These are phyloP conservation scores for Flaveria floridana DNA, from an alignment of 140 eudicot species.

Conservation along the genomic window DNA sequence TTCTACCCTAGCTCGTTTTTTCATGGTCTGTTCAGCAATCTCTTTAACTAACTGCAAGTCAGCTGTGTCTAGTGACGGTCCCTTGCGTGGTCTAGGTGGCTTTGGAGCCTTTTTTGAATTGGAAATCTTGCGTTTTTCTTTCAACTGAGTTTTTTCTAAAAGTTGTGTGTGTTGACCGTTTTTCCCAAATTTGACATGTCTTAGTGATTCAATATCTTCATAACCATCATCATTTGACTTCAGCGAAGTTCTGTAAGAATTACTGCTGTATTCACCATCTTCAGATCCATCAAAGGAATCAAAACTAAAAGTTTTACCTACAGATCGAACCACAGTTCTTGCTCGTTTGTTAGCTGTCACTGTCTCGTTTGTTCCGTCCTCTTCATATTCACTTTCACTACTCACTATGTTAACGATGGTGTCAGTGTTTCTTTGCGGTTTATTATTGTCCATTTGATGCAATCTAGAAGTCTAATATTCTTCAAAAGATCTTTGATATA, in stretches of 20 bases:
- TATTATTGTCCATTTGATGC: slow-evolving; percentile 47
- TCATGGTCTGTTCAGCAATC: slow-evolving; percentile 57
- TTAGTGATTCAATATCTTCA: slow-evolving; percentile 35
- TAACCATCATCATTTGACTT: slow-evolving; percentile 32
- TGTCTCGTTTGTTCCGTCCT: slow-evolving; percentile 27
- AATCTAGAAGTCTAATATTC: slow-evolving; percentile 16
- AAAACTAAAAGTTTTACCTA: slow-evolving; percentile 32
- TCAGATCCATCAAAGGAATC: slow-evolving; percentile 36
- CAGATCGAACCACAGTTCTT: slow-evolving; percentile 42
- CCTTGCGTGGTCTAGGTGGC: slow-evolving; percentile 78
- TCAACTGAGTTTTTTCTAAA: slow-evolving; percentile 36
- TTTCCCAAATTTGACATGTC: slow-evolving; percentile 37
- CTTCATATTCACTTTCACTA: slow-evolving; percentile 46
- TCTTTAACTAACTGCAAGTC: slow-evolving; percentile 58
- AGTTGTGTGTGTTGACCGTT: slow-evolving; percentile 37
- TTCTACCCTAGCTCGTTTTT: slow-evolving; percentile 62
- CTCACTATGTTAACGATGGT: slow-evolving; percentile 45
- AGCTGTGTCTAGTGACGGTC: slow-evolving; percentile 53
- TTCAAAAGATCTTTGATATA: background rate
- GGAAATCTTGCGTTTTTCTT: slow-evolving; percentile 48
- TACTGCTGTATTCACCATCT: slow-evolving; percentile 35
- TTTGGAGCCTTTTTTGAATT: slow-evolving; percentile 54
- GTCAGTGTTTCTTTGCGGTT: slow-evolving; percentile 37
- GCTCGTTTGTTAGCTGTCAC: slow-evolving; percentile 33
- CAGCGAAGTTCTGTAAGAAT: slow-evolving; percentile 29